Evolutionary conservation across 192 early-diverging fungal species (phyloP), one percentile per base, ranked within the genome.

Genomic region (Coemansia sp.): DNA sequence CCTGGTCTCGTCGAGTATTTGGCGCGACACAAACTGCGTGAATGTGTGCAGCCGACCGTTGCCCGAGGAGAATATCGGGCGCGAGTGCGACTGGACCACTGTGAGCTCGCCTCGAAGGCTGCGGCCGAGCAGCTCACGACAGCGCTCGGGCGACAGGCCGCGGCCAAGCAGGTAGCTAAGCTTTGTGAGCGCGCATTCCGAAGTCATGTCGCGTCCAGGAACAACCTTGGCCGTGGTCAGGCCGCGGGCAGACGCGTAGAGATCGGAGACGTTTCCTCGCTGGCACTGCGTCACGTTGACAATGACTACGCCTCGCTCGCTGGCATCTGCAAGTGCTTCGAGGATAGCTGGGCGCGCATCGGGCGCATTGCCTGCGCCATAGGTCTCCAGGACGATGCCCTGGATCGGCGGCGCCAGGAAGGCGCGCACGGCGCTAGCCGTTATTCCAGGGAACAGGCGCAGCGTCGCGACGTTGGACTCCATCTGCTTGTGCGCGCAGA

Each of bases 331-430:
- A 6, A 99, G 75, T 2, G 90, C 90, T 20, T 74, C 77, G n/a
- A 99, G 74, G 53, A 98, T 81, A 56, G 94, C 94, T 1, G 88
- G 82, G 0, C 93, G 86, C 49, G 93, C 89, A 66, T 89, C 90
- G 1, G 97, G 97, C 0, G 94, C 95, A 68, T 99, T 99, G 6
- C 97, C 97, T 25, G 91, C 92, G 6, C 97, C 97, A 67, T 93
- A 99, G 1, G 95, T 95, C 69, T 99, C 95, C 9, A 99, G 75
- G 9, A 99, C 92, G 4, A 97, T 88, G 9, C 97, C 97, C 25
- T 84, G 85, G 14, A 96, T 90, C 0, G 93, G 90, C 18, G 92
- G 88, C 6, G 88, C 77, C 24, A 99, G 68, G 56, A 98, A 95
- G 4, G 93, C 88, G 16, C 87, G 83, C 18, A 99, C 87, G 0